Evolutionary conservation across 2,329 filamentous ascomycete species (phyloP).

Genomic region (Phialophora chinensis): DNA sequence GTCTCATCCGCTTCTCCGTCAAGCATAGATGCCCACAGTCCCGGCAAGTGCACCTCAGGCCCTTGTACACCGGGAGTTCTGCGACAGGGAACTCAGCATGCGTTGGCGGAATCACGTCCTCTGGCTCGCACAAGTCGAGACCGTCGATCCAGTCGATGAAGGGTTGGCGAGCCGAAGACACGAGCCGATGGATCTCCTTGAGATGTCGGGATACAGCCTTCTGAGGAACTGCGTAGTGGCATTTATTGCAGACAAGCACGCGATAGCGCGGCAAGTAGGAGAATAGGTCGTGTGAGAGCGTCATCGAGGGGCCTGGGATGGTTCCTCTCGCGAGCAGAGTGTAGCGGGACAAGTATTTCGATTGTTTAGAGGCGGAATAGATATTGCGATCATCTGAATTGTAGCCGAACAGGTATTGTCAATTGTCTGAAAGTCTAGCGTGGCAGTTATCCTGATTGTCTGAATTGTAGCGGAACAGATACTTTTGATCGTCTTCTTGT

Average conservation of each 20-base stretch:
- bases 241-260: constrained; percentile 39
- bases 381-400: not conserved
- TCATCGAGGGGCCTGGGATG: not conserved
- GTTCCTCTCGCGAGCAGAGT: no score
- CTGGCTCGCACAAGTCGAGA: constrained; percentile 14
- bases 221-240: constrained; percentile 42
- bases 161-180: constrained; percentile 25
- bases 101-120: constrained; percentile 13
- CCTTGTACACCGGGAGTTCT: constrained; percentile 12
- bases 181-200: constrained; percentile 43
- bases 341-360: no score
- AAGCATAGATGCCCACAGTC: constrained; percentile 15
- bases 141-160: constrained; percentile 26
- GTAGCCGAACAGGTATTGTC: no score
- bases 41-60: constrained; percentile 7
- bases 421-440: not conserved
- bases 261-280: constrained; percentile 32
- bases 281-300: constrained; percentile 25
- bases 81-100: constrained; percentile 18
- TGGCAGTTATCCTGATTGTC: not conserved
- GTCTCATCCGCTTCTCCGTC: constrained; percentile 19
- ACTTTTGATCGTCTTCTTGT: no score
- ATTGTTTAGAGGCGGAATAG: not conserved
- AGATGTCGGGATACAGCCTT: constrained; percentile 41
- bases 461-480: no score